Evolutionary conservation across 371 early-diverging fungal genomes (phyloP).

Genomic region (Rhizomucor miehei): DNA sequence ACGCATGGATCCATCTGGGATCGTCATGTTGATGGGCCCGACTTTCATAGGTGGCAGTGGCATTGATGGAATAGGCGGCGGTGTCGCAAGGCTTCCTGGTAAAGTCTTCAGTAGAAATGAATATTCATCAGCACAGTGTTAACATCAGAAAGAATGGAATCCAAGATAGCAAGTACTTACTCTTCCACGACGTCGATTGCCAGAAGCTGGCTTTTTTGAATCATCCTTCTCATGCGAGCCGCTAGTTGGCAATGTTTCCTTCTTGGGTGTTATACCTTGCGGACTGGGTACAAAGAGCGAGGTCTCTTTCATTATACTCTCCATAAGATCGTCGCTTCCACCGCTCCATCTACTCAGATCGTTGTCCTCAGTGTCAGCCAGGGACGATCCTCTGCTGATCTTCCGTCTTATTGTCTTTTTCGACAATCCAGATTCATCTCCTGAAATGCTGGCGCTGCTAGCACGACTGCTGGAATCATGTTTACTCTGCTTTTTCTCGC

Average conservation of each 20-base stretch:
- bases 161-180: constrained; percentile 9
- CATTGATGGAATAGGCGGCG: constrained; percentile 32
- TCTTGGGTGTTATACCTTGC: not conserved
- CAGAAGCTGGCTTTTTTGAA: constrained; percentile 2
- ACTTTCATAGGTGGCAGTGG: constrained; percentile 52
- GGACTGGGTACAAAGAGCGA: not conserved
- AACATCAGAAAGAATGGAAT: not conserved
- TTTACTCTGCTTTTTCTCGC: constrained; percentile 1
- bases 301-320: not conserved
- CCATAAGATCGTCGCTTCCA: constrained; percentile 5
- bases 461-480: constrained; percentile 6
- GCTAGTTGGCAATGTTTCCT: no score
- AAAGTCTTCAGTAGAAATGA: constrained; percentile 25
- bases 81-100: constrained; percentile 40
- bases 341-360: not conserved
- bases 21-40: constrained; percentile 35
- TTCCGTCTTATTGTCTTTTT: constrained; percentile 4
- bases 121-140: not conserved
- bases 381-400: constrained; percentile 8
- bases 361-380: constrained; percentile 11
- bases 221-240: not conserved
- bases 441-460: constrained; percentile 10
- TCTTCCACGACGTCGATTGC: constrained; percentile 13
- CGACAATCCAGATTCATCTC: constrained; percentile 3
- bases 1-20: constrained; percentile 7